These are phyloP conservation scores for Prototheca cutis DNA, from an alignment of 163 green algal genomes.

Conservation along the genomic window DNA sequence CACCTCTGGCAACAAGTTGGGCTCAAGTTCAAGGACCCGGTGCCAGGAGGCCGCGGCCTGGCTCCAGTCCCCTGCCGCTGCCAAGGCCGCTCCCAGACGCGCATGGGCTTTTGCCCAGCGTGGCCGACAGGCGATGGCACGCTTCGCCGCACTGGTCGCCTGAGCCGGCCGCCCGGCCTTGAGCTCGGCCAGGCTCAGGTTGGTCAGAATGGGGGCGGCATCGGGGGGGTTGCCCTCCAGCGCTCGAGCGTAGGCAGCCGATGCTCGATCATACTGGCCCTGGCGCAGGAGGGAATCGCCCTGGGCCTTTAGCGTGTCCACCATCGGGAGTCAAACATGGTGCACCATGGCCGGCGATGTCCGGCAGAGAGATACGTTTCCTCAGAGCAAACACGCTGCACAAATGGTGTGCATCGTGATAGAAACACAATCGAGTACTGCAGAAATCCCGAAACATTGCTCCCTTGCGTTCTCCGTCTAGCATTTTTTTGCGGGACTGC, in stretches of 20 bases:
- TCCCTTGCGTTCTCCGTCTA: too few species aligned
- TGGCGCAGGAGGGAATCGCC: background rate
- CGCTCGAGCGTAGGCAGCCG: background rate
- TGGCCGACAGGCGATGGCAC: background rate
- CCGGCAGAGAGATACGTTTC: too few species aligned
- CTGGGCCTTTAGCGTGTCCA: background rate
- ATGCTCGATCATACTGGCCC: background rate
- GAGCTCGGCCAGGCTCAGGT: conserved; percentile 6
- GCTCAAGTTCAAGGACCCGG: conserved; percentile 1
- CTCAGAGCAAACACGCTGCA: too few species aligned
- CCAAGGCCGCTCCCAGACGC: background rate
- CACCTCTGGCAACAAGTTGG: background rate
- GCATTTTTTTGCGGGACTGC: too few species aligned
- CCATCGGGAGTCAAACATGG: too few species aligned
- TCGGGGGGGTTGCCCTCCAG: background rate
- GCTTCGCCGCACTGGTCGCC: background rate
- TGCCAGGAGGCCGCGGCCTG: background rate
- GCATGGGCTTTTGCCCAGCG: background rate
- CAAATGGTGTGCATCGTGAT: too few species aligned
- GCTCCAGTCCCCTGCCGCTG: background rate
- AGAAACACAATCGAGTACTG: too few species aligned
- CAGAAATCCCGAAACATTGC: too few species aligned
- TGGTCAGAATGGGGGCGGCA: background rate
- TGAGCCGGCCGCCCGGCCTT: background rate
- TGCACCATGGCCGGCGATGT: too few species aligned